Evolutionary conservation across 768 basidiomycete species (phyloP).

Genomic region (Wakefieldia striispora): DNA sequence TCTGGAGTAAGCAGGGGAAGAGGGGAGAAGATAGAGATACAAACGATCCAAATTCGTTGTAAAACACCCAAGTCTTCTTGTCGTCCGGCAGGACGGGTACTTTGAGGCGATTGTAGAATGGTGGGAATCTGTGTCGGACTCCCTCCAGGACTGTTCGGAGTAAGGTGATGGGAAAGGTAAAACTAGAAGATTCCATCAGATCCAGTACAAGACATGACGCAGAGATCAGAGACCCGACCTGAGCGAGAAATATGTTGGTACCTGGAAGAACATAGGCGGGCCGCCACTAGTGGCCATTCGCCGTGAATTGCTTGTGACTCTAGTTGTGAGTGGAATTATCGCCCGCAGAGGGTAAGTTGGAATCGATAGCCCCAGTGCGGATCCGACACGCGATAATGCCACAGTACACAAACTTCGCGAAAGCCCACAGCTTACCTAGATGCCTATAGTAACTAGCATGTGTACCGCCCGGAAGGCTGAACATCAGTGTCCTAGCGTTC

Average conservation of each 20-base stretch:
- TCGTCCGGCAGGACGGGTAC: conserved; percentile 82
- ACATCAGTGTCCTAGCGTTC: too few relatives aligned
- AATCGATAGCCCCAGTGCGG: conserved; percentile 47
- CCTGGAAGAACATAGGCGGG: conserved; percentile 87
- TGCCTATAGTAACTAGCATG: too few relatives aligned
- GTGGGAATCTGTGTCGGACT: conserved; percentile 91
- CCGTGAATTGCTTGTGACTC: conserved; percentile 50
- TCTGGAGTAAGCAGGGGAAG: background rate
- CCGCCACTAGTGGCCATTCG: too few relatives aligned
- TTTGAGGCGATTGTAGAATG: conserved; percentile 90
- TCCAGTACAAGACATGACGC: conserved; percentile 43
- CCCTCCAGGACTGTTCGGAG: conserved; percentile 96
- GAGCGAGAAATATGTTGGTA: conserved; percentile 91
- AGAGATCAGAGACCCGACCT: conserved; percentile 39
- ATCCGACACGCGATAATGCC: conserved; percentile 70
- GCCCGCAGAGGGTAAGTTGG: conserved; percentile 58
- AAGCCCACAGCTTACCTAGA: too few relatives aligned
- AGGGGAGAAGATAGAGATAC: conserved; percentile 26
- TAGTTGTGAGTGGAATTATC: conserved; percentile 56
- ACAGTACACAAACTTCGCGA: too few relatives aligned
- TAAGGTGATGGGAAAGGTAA: conserved; percentile 79
- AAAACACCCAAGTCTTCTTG: conserved; percentile 81
- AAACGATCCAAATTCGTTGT: conserved; percentile 82
- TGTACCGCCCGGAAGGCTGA: too few relatives aligned
- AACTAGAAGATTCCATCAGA: conserved; percentile 75